Base-by-base conservation (phyloP, 176 grass and related monocot genomes). In the Pharus latifolius region DNA sequence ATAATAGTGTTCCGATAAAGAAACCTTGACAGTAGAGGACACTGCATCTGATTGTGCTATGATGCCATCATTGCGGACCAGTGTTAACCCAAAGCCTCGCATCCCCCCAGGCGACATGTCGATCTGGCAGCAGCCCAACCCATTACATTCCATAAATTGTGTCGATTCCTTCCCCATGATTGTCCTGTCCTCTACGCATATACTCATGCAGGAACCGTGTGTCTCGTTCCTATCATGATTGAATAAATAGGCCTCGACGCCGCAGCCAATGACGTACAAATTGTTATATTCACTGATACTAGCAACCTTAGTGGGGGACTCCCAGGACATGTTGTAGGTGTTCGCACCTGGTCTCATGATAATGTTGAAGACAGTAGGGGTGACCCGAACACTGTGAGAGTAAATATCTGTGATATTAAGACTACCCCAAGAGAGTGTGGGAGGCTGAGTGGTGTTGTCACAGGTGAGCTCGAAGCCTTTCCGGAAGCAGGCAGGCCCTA, bases 241-340 rank as follows among this genome's bases (percentile, higher is more conserved):
- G 7, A 51, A 61, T 17, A 79, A 70, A 23, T 14, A 10, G 7
- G 20, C 43, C 15, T 48, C 27, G 2, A 78, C 6, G 4, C 55
- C 23, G 5, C 78, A 81, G 0, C 78, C 68, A 6, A 72, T 0
- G 1, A 65, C 1, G 11, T 16, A 72, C 0, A 80, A 22, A 16
- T 0, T 7, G 9, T 54, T 63, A 1, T 6, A 0, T 0, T 0
- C 0, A 1, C 0, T 0, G 6, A 72, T 2, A 26, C 47, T 72
- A 22, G 54, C 14, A 3, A 47, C 67, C 3, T 10, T 17, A 10
- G 3, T 1, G 0, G 67, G 67, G 4, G 67, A 2, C 6, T 14
- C 5, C 68, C 68, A 73, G 1, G 78, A 65, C 1, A 7, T 72
- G 18, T 37, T 46, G 37, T 44, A 55, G 2, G 47, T 26, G 48